Evolutionary conservation across 2,329 filamentous ascomycete species (phyloP).

Genomic region (Clonostachys solani): DNA sequence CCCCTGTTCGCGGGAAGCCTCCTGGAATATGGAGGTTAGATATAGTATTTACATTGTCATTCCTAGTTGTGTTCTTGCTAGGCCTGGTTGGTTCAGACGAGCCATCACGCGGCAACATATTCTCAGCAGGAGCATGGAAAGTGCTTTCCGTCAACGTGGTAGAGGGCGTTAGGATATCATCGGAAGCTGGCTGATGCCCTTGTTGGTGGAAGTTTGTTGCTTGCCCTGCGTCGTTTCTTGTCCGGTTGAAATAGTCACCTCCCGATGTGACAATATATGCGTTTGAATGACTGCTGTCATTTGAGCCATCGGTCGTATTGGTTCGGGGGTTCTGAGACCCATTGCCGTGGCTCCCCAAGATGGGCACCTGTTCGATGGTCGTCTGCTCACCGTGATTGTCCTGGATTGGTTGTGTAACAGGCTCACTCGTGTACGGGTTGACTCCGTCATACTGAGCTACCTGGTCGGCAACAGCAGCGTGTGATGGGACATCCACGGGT

Average conservation of each 20-base stretch:
- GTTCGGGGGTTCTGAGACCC: conserved; percentile 6
- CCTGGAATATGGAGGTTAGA: conserved; percentile 68
- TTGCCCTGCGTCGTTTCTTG: conserved; percentile 12
- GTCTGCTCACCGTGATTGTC: too few relatives aligned
- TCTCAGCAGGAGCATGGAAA: too few relatives aligned
- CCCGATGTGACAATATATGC: not conserved
- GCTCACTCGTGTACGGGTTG: conserved; percentile 52
- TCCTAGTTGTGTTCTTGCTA: conserved; percentile 16
- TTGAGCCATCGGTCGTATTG: conserved; percentile 8
- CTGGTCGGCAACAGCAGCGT: conserved; percentile 44
- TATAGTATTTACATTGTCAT: conserved; percentile 48
- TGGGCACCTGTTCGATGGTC: too few relatives aligned
- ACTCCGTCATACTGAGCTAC: conserved; percentile 50
- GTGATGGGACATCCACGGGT: conserved; percentile 41
- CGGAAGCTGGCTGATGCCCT: too few relatives aligned
- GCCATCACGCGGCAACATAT: too few relatives aligned
- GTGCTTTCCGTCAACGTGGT: too few relatives aligned
- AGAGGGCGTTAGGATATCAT: too few relatives aligned
- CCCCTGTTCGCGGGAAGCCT: conserved; percentile 48
- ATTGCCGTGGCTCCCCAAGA: too few relatives aligned
- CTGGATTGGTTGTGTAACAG: conserved; percentile 15
- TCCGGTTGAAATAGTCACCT: conserved; percentile 11
- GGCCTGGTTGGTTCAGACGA: too few relatives aligned
- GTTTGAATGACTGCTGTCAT: not conserved
- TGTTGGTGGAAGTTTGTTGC: not conserved